These are phyloP conservation scores for Phellopilus nigrolimitatus DNA, from an alignment of 1,284 basidiomycete species.

Conservation along the genomic window DNA sequence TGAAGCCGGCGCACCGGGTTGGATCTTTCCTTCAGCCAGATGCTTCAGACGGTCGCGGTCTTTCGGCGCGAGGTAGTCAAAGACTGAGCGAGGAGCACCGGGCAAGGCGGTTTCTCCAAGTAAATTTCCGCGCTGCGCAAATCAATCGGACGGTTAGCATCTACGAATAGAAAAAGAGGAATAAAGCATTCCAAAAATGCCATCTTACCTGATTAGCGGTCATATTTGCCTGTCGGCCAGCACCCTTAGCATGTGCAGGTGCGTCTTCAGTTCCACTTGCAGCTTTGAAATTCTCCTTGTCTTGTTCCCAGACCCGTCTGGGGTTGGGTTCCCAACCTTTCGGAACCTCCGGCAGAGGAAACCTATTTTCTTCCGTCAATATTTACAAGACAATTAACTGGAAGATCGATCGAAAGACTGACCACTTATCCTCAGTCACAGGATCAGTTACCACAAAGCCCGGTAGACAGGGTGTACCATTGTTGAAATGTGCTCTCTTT, in stretches of 20 bases:
- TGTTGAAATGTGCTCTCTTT: constrained; percentile 48
- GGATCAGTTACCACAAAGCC: constrained; percentile 76
- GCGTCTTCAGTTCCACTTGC: background rate
- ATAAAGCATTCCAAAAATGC: too few relatives aligned
- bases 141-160: constrained; percentile 14
- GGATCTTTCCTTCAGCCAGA: constrained; percentile 37
- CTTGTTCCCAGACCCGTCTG: constrained; percentile 64
- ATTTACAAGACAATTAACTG: constrained; percentile 17
- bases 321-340: constrained; percentile 85
- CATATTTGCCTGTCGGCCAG: constrained; percentile 49
- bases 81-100: constrained; percentile 73
- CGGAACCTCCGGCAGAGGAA: constrained; percentile 75
- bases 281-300: constrained; percentile 35
- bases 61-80: constrained; percentile 90
- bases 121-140: constrained; percentile 65
- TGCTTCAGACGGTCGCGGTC: constrained; percentile 81
- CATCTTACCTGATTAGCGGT: constrained; percentile 77
- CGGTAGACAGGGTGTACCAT: constrained; percentile 67
- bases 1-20: constrained; percentile 26
- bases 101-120: constrained; percentile 79
- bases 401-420: constrained; percentile 25
- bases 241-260: constrained; percentile 13
- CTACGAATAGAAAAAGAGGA: constrained; percentile 9
- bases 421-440: constrained; percentile 73
- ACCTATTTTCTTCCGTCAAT: constrained; percentile 61